These are phyloP conservation scores for Hymenoscyphus linearis DNA, from an alignment of 2,329 filamentous ascomycete genomes.

Conservation along the genomic window DNA sequence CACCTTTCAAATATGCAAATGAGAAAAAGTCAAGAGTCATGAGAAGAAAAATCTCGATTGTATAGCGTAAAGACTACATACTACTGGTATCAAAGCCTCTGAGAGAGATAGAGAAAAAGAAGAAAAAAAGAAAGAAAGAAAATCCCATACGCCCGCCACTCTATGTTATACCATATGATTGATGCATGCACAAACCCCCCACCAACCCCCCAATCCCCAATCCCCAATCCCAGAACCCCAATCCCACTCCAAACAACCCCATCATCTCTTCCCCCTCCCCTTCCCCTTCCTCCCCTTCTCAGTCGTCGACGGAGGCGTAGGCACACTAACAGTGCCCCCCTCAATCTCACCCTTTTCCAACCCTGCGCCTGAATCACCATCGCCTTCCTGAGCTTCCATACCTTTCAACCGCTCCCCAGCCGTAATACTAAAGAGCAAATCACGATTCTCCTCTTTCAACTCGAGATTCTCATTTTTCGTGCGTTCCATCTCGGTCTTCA, in stretches of 20 bases:
- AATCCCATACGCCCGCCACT: background rate
- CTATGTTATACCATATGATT: background rate
- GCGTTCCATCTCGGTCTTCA: conserved; percentile 49
- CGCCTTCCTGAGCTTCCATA: conserved; percentile 71
- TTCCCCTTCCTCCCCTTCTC: conserved; percentile 21
- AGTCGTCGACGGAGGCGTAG: conserved; percentile 38
- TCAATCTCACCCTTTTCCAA: conserved; percentile 60
- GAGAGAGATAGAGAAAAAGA: too few species aligned
- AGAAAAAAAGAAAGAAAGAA: too few species aligned
- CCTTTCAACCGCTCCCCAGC: conserved; percentile 78
- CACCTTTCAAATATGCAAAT: too few species aligned
- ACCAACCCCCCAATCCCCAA: background rate
- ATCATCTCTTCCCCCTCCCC: conserved; percentile 24
- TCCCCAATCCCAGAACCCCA: background rate
- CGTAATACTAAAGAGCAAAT: conserved; percentile 80
- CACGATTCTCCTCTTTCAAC: conserved; percentile 76
- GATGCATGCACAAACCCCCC: too few species aligned
- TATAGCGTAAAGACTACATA: too few species aligned
- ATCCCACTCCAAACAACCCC: background rate
- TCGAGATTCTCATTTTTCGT: conserved; percentile 45
- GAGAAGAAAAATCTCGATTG: too few species aligned
- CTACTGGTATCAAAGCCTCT: background rate
- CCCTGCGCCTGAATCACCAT: conserved; percentile 38
- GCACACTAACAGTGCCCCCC: conserved; percentile 64
- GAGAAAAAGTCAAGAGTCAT: too few species aligned